These are phyloP conservation scores for Yueomyces sp. DNA, from an alignment of 805 yeast species.

Conservation along the genomic window DNA sequence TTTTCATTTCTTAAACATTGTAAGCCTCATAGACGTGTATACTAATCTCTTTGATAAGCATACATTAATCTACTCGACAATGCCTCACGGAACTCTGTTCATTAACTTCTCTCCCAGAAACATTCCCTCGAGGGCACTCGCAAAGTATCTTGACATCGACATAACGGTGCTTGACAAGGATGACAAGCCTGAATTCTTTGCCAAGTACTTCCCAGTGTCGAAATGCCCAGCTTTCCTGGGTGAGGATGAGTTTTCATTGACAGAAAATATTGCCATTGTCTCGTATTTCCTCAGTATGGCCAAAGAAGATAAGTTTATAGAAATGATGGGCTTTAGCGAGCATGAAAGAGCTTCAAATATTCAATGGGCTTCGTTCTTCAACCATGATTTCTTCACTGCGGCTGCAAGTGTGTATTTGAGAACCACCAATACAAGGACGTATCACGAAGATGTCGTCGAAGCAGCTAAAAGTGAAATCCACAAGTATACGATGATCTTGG, in stretches of 20 bases:
- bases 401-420: constrained; percentile 40
- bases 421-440: constrained; percentile 49
- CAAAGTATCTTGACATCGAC: constrained; percentile 49
- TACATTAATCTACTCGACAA: neutral
- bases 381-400: constrained; percentile 45
- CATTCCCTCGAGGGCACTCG: constrained; percentile 29
- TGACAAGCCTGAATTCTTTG: constrained; percentile 18
- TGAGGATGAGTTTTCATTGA: constrained; percentile 59
- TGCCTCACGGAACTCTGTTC: constrained; percentile 3
- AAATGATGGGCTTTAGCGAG: constrained; percentile 50
- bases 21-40: no score
- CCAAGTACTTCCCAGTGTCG: constrained; percentile 45
- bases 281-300: constrained; percentile 7
- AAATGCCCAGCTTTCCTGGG: constrained; percentile 61
- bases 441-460: constrained; percentile 64
- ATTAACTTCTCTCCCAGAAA: constrained; percentile 32
- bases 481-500: constrained; percentile 31
- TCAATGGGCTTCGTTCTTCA: constrained; percentile 66
- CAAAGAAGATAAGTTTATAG: constrained; percentile 5
- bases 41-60: no score
- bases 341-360: constrained; percentile 48
- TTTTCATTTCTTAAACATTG: no score
- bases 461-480: constrained; percentile 28
- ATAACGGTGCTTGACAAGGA: constrained; percentile 32
- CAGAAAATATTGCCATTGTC: constrained; percentile 53